Evolutionary conservation across 78 protist genomes (phyloP), one percentile per base, ranked within the genome.

Genomic region (Isochrysis galbana): DNA sequence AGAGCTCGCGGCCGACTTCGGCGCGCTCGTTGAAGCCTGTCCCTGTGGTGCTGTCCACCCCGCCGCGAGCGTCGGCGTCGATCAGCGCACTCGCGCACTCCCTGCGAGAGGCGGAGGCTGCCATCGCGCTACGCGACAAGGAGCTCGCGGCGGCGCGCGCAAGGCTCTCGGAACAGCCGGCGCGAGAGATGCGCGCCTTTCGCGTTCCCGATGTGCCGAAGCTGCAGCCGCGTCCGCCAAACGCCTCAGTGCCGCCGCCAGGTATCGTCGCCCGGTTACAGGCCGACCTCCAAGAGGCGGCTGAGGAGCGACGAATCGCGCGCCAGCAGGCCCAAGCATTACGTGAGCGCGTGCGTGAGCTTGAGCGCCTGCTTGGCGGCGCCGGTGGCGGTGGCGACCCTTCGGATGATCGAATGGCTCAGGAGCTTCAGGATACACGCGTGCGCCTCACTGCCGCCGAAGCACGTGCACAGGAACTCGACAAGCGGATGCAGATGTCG

Each of bases 201-300:
- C 77, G 14, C 38, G 7, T 5, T 23, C 77, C 14, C 21, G 38
- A 25, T 11, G 10, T 4, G 77, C 29, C 77, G 77, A 22, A 5
- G 77, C 36, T 11, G 26, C 36, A n/a, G 77, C 77, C 14, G 77
- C 29, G 67, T 10, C 67, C 34, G 77, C 14, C 77, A n/a, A 69
- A n/a, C 77, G 34, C 11, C 5, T 23, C 26, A 11, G 38, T 69
- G 77, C n/a, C n/a, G n/a, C n/a, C 77, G 77, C 77, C 77, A 4
- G 77, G 77, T n/a, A n/a, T 69, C 38, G 21, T 69, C 36, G 77
- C 77, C 38, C 77, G 77, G 77, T n/a, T 69, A n/a, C 77, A 69
- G 77, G 77, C 77, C 36, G 77, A 69, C 77, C 77, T 69, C 34
- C 26, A 11, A n/a, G 77, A 69, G 77, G 77, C 77, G 77, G 21